phyloP scores from a whole-genome alignment of 2,329 filamentous ascomycete genomes.

The Nemania sp. region DNA sequence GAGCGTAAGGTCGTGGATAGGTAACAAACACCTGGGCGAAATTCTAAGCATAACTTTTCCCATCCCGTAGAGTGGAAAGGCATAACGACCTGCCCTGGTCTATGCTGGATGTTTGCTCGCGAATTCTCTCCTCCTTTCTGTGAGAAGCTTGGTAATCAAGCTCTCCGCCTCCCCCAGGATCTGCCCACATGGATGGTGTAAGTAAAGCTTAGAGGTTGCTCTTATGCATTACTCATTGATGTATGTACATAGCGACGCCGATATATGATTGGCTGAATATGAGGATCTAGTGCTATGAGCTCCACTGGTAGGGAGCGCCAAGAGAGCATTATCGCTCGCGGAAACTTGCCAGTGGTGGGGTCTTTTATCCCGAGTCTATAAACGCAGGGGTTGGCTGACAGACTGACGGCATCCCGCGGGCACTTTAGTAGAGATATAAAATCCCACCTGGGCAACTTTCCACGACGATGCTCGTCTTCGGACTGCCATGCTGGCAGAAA shows the following conservation, averaged over 20 bases:
- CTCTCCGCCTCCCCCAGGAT: neutral
- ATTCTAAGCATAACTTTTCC: neutral
- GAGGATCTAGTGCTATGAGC: neutral
- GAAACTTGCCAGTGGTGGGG: conserved; percentile 35
- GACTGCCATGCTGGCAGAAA: neutral
- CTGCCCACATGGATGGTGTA: neutral
- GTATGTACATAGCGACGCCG: neutral
- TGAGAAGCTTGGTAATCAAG: no score
- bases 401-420: neutral
- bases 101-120: neutral
- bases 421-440: conserved; percentile 2
- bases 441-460: conserved; percentile 26
- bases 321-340: conserved; percentile 23
- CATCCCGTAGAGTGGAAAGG: neutral
- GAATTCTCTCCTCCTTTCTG: neutral
- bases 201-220: neutral
- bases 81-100: conserved; percentile 10
- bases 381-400: neutral
- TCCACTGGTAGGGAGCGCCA: conserved; percentile 4
- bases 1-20: no score
- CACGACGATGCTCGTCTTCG: conserved; percentile 17
- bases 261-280: conserved; percentile 12
- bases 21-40: no score
- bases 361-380: neutral
- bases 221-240: neutral